Base-by-base conservation (phyloP, 1,139 yeast genomes). In the Saccharomyces hybrid region DNA sequence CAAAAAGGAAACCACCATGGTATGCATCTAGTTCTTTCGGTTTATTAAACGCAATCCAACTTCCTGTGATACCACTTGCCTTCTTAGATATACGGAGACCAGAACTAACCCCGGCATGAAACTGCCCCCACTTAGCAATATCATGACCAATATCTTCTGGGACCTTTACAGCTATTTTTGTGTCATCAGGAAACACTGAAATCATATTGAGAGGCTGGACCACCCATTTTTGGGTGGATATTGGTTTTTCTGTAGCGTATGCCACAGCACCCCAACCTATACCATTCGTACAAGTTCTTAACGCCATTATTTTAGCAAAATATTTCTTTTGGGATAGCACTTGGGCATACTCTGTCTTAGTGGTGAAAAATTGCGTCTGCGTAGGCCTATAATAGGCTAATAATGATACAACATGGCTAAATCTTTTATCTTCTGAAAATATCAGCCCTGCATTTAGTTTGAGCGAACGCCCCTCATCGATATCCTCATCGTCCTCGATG, bases 1-100 rank as follows among this genome's bases (percentile, higher is more conserved):
- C 99, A 27, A 90, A 73, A n/a, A 95, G 72, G 62, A 95, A 90
- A 0, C 99, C 99, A 19, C 97, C 98, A 72, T 91, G 97, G 59
- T 87, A 95, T 0, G 96, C 78, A 61, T 81, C 85, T 48, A 87
- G 71, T 3, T 52, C 58, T 1, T 80, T 79, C 0, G 97, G 96
- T 62, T 84, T 86, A 64, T 90, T 90, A 69, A 87, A 90, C 0
- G 86, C 86, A 48, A 91, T 86, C 98, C 98, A 91, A 62, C 95
- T 86, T 0, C 97, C 97, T 19, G 85, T 82, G 6, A 93, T 83
- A 6, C 88, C 91, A 46, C 78, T 78, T 0, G 91, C 82, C 46
- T 80, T 81, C 56, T 77, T 78, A 2, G 91, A 83, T 5, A 91
- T 82, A 54, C 88, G 83, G 52, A 95, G 72, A 0, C 97, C 99